phyloP scores from a whole-genome alignment of 1,284 basidiomycete genomes.

The Malassezia brasiliensis region DNA sequence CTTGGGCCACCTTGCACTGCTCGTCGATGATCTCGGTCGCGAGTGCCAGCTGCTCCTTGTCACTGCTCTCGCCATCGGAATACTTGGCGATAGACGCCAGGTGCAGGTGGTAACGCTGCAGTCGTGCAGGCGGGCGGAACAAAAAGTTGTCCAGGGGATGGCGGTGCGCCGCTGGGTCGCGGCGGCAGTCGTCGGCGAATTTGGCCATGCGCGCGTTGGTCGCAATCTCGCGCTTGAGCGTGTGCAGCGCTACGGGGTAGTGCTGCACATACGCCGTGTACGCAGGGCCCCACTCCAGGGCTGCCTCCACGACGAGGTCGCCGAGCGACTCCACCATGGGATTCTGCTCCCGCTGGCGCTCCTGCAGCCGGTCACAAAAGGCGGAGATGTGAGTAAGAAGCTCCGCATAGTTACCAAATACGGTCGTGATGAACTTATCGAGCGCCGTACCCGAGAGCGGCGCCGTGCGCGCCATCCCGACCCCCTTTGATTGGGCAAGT shows the following conservation, averaged over 20 bases:
- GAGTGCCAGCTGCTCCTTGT: constrained; percentile 28
- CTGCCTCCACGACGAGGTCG: constrained; percentile 78
- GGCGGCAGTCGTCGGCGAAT: constrained; percentile 64
- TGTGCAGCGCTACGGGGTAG: constrained; percentile 72
- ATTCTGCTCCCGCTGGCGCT: constrained; percentile 75
- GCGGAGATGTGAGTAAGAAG: constrained; percentile 70
- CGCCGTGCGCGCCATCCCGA: neutral
- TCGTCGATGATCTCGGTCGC: constrained; percentile 42
- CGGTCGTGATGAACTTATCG: constrained; percentile 70
- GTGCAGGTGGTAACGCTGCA: constrained; percentile 78
- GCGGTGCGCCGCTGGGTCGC: constrained; percentile 63
- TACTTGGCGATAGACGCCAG: constrained; percentile 66
- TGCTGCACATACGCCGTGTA: constrained; percentile 80
- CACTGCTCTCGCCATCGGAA: constrained; percentile 31
- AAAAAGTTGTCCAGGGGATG: constrained; percentile 78
- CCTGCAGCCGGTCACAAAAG: constrained; percentile 72
- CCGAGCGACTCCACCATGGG: constrained; percentile 77
- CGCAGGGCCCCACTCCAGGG: constrained; percentile 72
- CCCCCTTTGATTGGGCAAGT: neutral
- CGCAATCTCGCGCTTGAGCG: constrained; percentile 73
- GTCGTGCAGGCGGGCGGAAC: constrained; percentile 72
- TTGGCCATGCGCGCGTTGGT: constrained; percentile 69
- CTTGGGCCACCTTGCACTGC: constrained; percentile 40
- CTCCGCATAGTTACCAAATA: constrained; percentile 78
- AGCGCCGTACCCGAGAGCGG: constrained; percentile 50